phyloP scores from a whole-genome alignment of 192 early-diverging fungal genomes.

The Coemansia sp. region DNA sequence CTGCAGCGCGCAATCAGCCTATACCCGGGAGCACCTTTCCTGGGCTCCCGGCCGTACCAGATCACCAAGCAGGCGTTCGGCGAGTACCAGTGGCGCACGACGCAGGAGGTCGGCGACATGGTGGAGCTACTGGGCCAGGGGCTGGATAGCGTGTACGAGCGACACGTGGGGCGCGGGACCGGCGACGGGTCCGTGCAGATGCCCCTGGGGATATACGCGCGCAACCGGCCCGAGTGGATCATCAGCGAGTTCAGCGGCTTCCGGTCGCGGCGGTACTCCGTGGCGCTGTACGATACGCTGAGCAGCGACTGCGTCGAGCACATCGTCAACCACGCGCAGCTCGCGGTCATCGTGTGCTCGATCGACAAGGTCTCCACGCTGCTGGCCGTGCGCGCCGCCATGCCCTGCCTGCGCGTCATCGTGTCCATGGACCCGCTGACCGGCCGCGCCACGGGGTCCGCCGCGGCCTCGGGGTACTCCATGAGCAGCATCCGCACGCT shows the following conservation, averaged over 20 bases:
- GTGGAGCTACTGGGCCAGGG: conserved; percentile 65
- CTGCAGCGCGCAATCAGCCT: conserved; percentile 48
- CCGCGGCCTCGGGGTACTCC: conserved; percentile 10
- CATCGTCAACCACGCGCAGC: conserved; percentile 76
- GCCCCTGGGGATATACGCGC: conserved; percentile 65
- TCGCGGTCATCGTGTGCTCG: conserved; percentile 62
- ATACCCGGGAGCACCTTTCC: conserved; percentile 57
- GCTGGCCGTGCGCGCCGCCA: conserved; percentile 50
- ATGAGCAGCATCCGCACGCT: conserved; percentile 15
- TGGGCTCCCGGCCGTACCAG: conserved; percentile 61
- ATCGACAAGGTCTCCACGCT: conserved; percentile 55
- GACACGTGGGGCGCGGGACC: conserved; percentile 14
- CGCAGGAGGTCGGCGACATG: conserved; percentile 58
- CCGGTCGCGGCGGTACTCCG: conserved; percentile 58
- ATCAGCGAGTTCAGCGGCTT: conserved; percentile 63
- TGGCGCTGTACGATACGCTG: conserved; percentile 86
- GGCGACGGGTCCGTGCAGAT: conserved; percentile 20
- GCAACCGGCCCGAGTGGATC: conserved; percentile 72
- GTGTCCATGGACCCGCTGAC: conserved; percentile 68
- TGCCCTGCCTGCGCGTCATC: conserved; percentile 65
- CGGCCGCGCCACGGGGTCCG: conserved; percentile 2
- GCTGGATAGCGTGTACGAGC: conserved; percentile 58
- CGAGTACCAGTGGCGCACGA: conserved; percentile 67
- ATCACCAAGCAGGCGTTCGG: conserved; percentile 50
- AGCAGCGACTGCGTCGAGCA: conserved; percentile 74